Conservation (phyloP, 192 early-diverging fungal species). For the Funneliformis geosporum region DNA sequence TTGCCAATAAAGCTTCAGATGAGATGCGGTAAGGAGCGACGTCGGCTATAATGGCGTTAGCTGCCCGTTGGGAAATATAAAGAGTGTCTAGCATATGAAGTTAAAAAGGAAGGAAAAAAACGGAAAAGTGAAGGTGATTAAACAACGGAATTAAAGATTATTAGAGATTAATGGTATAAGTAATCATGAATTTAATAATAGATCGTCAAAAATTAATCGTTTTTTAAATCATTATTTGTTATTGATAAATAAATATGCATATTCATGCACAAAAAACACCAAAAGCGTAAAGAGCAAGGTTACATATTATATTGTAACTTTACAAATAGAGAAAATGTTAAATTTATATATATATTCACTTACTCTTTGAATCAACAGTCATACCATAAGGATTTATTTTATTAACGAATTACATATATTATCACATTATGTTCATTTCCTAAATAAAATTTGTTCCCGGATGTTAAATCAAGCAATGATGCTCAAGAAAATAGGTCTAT, state of each 20-base stretch:
- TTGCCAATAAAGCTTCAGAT: constrained; percentile 53
- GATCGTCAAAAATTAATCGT: too few relatives aligned
- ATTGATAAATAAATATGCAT: background rate
- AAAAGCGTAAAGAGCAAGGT: background rate
- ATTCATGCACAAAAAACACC: background rate
- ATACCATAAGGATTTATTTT: background rate
- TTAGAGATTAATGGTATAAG: background rate
- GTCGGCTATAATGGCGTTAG: constrained; percentile 61
- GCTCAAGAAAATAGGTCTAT: too few relatives aligned
- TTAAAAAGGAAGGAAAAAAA: background rate
- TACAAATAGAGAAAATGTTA: too few relatives aligned
- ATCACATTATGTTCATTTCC: too few relatives aligned
- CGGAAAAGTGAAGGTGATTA: background rate
- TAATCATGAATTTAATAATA: background rate
- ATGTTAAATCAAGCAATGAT: too few relatives aligned
- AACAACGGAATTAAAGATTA: background rate
- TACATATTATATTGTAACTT: too few relatives aligned
- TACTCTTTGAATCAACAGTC: background rate
- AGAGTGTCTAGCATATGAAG: constrained; percentile 47
- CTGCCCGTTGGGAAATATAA: constrained; percentile 62
- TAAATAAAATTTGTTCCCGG: too few relatives aligned
- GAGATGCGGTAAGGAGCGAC: constrained; percentile 57
- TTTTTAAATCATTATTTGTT: too few relatives aligned
- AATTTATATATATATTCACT: background rate
- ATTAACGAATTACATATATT: too few relatives aligned